These are phyloP conservation scores for Gliomastix tumulicola DNA, from an alignment of 2,329 filamentous ascomycete genomes.

Conservation along the genomic window DNA sequence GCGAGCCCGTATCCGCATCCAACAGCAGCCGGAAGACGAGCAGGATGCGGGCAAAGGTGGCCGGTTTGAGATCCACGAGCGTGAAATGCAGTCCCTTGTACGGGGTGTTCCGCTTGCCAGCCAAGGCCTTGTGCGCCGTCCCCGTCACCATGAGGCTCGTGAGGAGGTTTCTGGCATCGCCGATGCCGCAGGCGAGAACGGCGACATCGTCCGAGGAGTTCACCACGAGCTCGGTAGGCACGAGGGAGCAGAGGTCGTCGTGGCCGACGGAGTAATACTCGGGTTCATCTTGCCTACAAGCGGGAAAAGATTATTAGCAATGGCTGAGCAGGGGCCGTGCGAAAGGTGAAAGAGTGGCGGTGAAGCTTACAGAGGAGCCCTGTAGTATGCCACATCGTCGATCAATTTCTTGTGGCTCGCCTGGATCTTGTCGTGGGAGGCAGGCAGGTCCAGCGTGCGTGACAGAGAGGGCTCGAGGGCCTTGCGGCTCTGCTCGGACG, in stretches of 20 bases:
- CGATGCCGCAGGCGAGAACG: neutral
- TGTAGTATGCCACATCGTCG: neutral
- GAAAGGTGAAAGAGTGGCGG: neutral
- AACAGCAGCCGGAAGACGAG: slow-evolving; percentile 1
- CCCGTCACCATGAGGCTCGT: neutral
- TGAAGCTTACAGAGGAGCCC: neutral
- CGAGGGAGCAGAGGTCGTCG: neutral
- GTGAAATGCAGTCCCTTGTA: neutral
- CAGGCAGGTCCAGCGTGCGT: neutral
- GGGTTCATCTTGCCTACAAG: neutral
- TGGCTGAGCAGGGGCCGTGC: neutral
- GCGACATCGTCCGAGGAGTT: neutral
- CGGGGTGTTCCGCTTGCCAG: neutral
- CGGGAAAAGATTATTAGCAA: too few species aligned
- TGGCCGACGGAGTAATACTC: neutral
- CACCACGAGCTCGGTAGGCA: neutral
- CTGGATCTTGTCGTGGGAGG: neutral
- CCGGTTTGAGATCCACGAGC: neutral
- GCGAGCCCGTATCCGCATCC: neutral
- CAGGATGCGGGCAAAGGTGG: neutral
- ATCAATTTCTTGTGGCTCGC: neutral
- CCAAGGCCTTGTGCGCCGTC: too few species aligned
- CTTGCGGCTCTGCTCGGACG: neutral
- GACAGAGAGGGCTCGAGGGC: neutral
- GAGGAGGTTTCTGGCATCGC: neutral